A percentile compares a stretch with the other conserved stretches of the same genome.
These are phyloP conservation scores for Gossypium anomalum DNA, from an alignment of 345 rosid species.

Conservation along the genomic window DNA sequence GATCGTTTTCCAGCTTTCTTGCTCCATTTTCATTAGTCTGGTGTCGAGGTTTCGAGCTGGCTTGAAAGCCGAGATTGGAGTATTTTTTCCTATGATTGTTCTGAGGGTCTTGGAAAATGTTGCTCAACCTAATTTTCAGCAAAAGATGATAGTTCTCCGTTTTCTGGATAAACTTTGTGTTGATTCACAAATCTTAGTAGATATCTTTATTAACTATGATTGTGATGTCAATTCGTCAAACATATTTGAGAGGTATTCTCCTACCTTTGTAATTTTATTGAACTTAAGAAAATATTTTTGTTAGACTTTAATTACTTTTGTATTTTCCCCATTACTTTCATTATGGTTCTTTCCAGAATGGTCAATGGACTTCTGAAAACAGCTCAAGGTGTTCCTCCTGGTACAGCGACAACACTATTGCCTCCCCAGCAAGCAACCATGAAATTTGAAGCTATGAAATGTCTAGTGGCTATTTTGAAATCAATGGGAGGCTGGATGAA, in stretches of 20 bases:
- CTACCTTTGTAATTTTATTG: not conserved
- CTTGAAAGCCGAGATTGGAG: constrained; percentile 99
- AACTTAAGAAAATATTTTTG: not conserved
- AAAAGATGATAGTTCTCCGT: constrained; percentile 97
- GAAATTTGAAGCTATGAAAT: constrained; percentile 96
- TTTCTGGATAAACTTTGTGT: constrained; percentile 90
- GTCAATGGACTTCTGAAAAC: constrained; percentile 99
- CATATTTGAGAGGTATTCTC: not conserved
- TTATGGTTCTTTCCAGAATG: constrained; percentile 55
- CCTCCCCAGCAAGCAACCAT: constrained; percentile 87
- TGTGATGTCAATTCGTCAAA: constrained; percentile 36
- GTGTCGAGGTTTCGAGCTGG: constrained; percentile 98
- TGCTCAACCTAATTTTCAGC: constrained; percentile 96
- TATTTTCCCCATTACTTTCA: constrained; percentile 4
- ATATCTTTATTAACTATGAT: constrained; percentile 95
- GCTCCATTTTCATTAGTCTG: constrained; percentile 96
- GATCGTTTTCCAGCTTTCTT: constrained; percentile 98
- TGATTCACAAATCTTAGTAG: constrained; percentile 97
- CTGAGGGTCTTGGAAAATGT: constrained; percentile 93
- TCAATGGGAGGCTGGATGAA: constrained; percentile 99
- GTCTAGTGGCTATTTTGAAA: constrained; percentile 83
- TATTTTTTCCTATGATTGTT: constrained; percentile 99
- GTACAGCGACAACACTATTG: constrained; percentile 67
- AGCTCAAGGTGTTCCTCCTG: constrained; percentile 96
- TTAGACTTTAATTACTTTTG: too few relatives aligned